These are phyloP conservation scores for Colletotrichum godetiae DNA, from an alignment of 2,329 filamentous ascomycete species.

Conservation along the genomic window DNA sequence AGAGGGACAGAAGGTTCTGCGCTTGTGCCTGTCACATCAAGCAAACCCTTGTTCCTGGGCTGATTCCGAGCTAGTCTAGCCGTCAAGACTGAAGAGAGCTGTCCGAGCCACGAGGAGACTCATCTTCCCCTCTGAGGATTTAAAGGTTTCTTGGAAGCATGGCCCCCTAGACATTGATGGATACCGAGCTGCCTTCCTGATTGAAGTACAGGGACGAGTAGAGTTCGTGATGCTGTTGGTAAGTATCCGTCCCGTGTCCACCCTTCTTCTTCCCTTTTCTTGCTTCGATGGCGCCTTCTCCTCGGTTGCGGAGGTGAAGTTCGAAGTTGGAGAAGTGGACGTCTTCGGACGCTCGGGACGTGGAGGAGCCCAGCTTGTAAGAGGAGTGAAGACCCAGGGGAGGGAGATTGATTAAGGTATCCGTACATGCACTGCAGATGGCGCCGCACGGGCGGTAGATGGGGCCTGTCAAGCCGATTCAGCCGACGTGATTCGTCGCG, in stretches of 20 bases:
- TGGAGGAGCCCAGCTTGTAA: neutral
- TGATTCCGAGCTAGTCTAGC: slow-evolving; percentile 4
- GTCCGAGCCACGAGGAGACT: slow-evolving; percentile 19
- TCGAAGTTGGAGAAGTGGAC: neutral
- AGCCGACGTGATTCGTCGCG: slow-evolving; percentile 10
- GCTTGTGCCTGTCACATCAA: slow-evolving; percentile 16
- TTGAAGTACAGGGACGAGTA: neutral
- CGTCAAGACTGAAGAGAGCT: neutral
- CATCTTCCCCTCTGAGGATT: neutral
- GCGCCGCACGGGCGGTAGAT: slow-evolving; percentile 24
- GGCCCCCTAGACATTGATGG: neutral
- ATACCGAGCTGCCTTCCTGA: neutral
- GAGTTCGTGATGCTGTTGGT: neutral
- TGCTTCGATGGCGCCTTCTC: neutral
- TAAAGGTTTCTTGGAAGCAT: neutral
- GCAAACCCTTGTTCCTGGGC: slow-evolving; percentile 13
- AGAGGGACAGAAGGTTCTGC: neutral
- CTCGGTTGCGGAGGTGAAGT: neutral
- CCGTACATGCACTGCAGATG: slow-evolving; percentile 7
- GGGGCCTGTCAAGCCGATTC: slow-evolving; percentile 23
- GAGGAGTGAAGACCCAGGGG: neutral
- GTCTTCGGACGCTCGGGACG: neutral
- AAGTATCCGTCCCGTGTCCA: neutral
- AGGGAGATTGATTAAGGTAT: slow-evolving; percentile 8
- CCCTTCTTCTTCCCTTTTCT: neutral